Evolutionary conservation across 192 early-diverging fungal genomes (phyloP).

Genomic region (Borealophlyctis nickersoniae): DNA sequence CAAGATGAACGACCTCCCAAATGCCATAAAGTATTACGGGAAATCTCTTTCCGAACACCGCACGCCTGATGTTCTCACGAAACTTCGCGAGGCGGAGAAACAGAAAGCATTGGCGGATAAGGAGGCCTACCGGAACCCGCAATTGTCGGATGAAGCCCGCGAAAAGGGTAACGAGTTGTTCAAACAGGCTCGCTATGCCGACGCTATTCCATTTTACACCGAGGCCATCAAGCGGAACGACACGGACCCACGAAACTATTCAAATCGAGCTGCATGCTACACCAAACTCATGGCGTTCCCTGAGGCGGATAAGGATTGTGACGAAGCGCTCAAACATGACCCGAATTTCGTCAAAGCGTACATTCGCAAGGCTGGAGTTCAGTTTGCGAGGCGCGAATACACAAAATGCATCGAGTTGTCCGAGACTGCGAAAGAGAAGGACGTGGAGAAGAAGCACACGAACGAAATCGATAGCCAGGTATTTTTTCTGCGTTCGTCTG

Average conservation of each 20-base stretch:
- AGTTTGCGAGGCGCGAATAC: conserved; percentile 87
- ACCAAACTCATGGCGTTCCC: conserved; percentile 89
- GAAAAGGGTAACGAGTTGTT: conserved; percentile 91
- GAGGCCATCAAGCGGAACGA: conserved; percentile 98
- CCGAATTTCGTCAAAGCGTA: conserved; percentile 91
- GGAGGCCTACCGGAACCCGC: conserved; percentile 80
- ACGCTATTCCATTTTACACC: conserved; percentile 87
- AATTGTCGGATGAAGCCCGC: conserved; percentile 83
- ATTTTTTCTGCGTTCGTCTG: background rate
- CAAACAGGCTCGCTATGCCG: conserved; percentile 82
- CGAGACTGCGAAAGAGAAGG: conserved; percentile 71
- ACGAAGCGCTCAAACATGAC: conserved; percentile 82
- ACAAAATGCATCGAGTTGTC: conserved; percentile 77
- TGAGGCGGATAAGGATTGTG: conserved; percentile 95
- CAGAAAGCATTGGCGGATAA: conserved; percentile 73
- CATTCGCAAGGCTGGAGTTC: conserved; percentile 89
- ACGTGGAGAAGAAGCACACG: conserved; percentile 80
- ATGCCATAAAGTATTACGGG: conserved; percentile 89
- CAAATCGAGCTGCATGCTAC: conserved; percentile 96
- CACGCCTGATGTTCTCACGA: conserved; percentile 84
- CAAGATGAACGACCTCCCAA: conserved; percentile 72
- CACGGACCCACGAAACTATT: conserved; percentile 82
- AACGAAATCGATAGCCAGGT: conserved; percentile 77
- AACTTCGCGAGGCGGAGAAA: conserved; percentile 85
- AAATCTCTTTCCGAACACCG: conserved; percentile 96